These are phyloP conservation scores for Megacollybia platyphylla DNA, from an alignment of 1,284 basidiomycete genomes.

Conservation along the genomic window DNA sequence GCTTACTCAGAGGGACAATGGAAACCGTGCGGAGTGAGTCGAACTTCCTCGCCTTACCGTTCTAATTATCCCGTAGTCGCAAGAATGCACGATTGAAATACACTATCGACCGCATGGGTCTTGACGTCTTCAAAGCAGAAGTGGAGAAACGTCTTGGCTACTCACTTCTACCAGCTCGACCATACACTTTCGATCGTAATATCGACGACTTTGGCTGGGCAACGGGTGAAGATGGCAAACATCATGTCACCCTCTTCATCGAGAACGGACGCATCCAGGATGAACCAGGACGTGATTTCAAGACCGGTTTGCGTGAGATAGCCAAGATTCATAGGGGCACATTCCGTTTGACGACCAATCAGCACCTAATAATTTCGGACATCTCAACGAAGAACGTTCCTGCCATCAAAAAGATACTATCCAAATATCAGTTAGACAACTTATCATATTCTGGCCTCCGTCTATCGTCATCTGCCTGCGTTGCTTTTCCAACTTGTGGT, in stretches of 20 bases:
- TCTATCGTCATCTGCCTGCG: constrained; percentile 86
- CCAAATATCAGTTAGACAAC: constrained; percentile 88
- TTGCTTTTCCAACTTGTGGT: constrained; percentile 95
- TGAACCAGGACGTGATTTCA: constrained; percentile 84
- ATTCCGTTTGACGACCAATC: constrained; percentile 91
- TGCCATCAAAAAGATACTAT: constrained; percentile 69
- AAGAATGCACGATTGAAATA: constrained; percentile 92
- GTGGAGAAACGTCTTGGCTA: constrained; percentile 88
- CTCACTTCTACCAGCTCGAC: constrained; percentile 57
- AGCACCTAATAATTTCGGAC: constrained; percentile 87
- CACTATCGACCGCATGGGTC: constrained; percentile 91
- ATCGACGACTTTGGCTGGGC: constrained; percentile 93
- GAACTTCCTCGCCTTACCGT: not conserved
- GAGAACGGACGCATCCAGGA: constrained; percentile 97
- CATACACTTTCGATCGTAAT: constrained; percentile 82
- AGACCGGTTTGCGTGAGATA: constrained; percentile 86
- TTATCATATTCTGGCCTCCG: constrained; percentile 72
- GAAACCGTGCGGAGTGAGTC: constrained; percentile 82
- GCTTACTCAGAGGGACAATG: constrained; percentile 91
- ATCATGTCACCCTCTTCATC: constrained; percentile 92
- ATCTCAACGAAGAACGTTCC: constrained; percentile 64
- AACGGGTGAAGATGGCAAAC: constrained; percentile 77
- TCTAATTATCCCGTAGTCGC: constrained; percentile 11
- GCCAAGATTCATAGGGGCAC: constrained; percentile 89
- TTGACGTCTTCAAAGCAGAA: constrained; percentile 77